Percentiles rank a stretch among this genome's conserved stretches.
Evolutionary conservation across 495 filamentous ascomycete genomes (phyloP).

Genomic region (Parathielavia appendiculata): DNA sequence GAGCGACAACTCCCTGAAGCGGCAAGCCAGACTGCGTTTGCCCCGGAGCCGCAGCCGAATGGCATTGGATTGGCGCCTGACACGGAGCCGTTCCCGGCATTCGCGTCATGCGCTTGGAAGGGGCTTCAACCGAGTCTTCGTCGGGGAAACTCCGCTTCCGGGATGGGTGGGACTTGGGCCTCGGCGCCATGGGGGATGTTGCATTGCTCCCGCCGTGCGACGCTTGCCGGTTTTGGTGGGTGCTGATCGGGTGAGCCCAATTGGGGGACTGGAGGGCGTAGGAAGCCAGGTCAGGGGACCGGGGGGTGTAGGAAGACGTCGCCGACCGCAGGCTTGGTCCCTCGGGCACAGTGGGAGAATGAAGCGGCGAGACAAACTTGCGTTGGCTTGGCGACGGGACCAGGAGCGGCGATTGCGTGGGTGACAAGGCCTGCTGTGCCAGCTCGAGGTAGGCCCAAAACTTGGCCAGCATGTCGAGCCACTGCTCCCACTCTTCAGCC

Average conservation of each 20-base stretch:
- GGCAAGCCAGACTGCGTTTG: conserved; percentile 37
- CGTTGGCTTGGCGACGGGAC: conserved; percentile 36
- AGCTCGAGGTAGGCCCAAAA: conserved; percentile 77
- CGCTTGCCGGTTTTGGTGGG: conserved; percentile 30
- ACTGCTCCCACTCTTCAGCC: conserved; percentile 74
- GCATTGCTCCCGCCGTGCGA: conserved; percentile 37
- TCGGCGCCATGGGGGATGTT: conserved; percentile 50
- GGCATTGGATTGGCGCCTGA: conserved; percentile 19
- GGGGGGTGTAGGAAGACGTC: conserved; percentile 22
- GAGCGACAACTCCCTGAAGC: conserved; percentile 27
- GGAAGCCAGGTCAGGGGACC: conserved; percentile 31
- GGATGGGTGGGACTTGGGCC: conserved; percentile 40
- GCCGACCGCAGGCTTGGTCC: conserved; percentile 28
- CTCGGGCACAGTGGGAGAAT: conserved; percentile 45
- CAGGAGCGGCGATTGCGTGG: conserved; percentile 34
- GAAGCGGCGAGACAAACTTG: conserved; percentile 38
- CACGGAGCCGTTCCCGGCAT: conserved; percentile 17
- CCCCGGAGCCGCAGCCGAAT: conserved; percentile 29
- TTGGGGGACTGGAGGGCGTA: conserved; percentile 31
- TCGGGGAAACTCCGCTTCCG: conserved; percentile 72
- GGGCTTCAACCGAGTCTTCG: conserved; percentile 56
- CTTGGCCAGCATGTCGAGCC: conserved; percentile 73
- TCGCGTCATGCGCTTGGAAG: conserved; percentile 57
- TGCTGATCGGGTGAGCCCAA: conserved; percentile 16
- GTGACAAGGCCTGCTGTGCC: conserved; percentile 31